Base-by-base conservation (phyloP, 2,329 filamentous ascomycete genomes). In the Ceratocystis cacaofunesta region DNA sequence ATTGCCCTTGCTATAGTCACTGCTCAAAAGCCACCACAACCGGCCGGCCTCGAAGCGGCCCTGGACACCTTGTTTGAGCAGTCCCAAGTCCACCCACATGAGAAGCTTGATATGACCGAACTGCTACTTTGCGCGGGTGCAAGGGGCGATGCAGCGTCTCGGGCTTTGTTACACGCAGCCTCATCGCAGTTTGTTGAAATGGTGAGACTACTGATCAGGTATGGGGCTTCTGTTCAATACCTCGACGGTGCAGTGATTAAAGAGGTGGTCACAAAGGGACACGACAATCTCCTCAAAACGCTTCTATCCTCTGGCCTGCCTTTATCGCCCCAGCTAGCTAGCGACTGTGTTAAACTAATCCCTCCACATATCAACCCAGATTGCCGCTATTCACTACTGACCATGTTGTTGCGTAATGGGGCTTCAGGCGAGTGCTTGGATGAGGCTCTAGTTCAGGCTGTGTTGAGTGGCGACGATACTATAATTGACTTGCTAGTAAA, bases 81-180 rank as follows among this genome's bases (percentile, higher is more conserved):
- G 61, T 70, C 76, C 1, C 76, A 77, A 1, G 75, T 82, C 19
- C 76, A 75, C 5, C 77, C 79, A 0, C 76, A 77, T 36, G 77
- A 79, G 41, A 83, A 81, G 69, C 72, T 81, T 52, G 76, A 76
- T 1, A 73, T 85, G 68, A 75, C 80, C 0, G 82, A 86, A 70
- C 73, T 83, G 2, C 70, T 86, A 1, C 75, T 86, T 1, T 84
- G 82, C 64, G 82, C 80, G 0, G 83, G 83, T 0, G 82, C 82
- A 1, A 74, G 76, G 12, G 83, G 83, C 1, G 78, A 81, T 15
- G 73, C 76, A 0, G 72, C 82, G 0, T 76, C 80, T 0, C 72
- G 74, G 36, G 80, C 79, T 0, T 73, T 85, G 0, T 72, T 85
- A 0, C 72, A 79, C 5, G 79, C 82, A 0, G 79, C 78, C 63